Base-by-base conservation (phyloP, 345 rosid genomes). In the Aquilaria yunnanensis region DNA sequence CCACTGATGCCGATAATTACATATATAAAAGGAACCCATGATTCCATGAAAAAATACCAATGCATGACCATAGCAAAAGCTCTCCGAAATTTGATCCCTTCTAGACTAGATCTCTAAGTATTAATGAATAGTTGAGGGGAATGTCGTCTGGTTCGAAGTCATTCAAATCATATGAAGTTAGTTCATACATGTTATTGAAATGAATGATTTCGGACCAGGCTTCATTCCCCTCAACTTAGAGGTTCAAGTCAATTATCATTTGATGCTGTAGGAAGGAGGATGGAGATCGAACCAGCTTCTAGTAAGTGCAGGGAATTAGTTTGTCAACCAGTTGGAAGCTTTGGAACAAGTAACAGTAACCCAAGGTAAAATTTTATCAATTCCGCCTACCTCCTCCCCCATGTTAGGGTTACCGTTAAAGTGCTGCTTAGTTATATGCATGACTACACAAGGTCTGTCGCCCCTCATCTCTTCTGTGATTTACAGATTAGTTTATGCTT, bases 191-290 rank as follows among this genome's bases (percentile, higher is more conserved):
- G 23, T 14, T 47, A 2, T 10, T 3, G 72, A 75, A 71, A 72
- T 72, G 76, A 71, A 72, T 71, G 92, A 76, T 83, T 74, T 87
- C 95, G 97, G 90, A 90, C 97, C 97, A 87, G 97, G 90, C 92
- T 83, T 85, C 95, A 87, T 90, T 87, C 95, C 97, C 90, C 90
- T 74, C 84, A 83, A 78, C 95, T 74, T 51, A 45, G 31, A 58
- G 23, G n/a, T 46, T 16, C 10, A 2, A 37, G 50, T 13, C 3
- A 33, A 7, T 54, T 10, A 9, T 12, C n/a, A n/a, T 51, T 33
- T 51, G 49, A 7, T 9, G 12, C 23, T 3, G 43, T 3, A 1
- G 30, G 14, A 11, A 4, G 14, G 49, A 4, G 16, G 45, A 48
- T 10, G 29, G 48, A 51, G 49, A 12, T 61, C n/a, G 56, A 51